Evolutionary conservation across 192 early-diverging fungal species (phyloP).

Genomic region (Geosiphon pyriformis): DNA sequence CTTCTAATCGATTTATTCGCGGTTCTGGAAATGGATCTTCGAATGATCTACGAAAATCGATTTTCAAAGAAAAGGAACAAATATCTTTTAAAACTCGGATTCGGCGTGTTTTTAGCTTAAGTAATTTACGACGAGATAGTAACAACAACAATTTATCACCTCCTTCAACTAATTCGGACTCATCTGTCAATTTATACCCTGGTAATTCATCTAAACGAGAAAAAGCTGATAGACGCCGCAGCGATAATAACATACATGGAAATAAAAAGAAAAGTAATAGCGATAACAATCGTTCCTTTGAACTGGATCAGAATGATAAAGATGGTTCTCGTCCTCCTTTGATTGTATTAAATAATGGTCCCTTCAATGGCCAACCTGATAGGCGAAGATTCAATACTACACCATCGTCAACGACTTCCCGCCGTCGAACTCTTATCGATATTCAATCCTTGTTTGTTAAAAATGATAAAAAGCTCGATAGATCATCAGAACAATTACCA

Average conservation of each 20-base stretch:
- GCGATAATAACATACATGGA: background rate
- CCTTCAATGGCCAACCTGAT: background rate
- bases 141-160: constrained; percentile 9
- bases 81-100: constrained; percentile 2
- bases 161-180: background rate
- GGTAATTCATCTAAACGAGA: too few relatives aligned
- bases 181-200: background rate
- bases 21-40: background rate
- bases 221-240: background rate
- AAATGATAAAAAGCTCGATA: constrained; percentile 13
- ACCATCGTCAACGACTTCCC: background rate
- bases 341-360: background rate
- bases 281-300: background rate
- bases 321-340: background rate
- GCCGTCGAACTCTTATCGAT: background rate
- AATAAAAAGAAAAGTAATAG: background rate
- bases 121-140: constrained; percentile 2
- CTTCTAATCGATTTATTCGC: background rate
- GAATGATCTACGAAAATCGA: constrained; percentile 12
- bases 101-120: constrained; percentile 7
- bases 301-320: background rate
- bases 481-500: background rate
- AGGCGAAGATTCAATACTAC: background rate
- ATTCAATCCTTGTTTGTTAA: background rate
- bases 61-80: constrained; percentile 11